phyloP scores from a whole-genome alignment of 176 grass and related monocot species.

The Thinopyrum elongatum region DNA sequence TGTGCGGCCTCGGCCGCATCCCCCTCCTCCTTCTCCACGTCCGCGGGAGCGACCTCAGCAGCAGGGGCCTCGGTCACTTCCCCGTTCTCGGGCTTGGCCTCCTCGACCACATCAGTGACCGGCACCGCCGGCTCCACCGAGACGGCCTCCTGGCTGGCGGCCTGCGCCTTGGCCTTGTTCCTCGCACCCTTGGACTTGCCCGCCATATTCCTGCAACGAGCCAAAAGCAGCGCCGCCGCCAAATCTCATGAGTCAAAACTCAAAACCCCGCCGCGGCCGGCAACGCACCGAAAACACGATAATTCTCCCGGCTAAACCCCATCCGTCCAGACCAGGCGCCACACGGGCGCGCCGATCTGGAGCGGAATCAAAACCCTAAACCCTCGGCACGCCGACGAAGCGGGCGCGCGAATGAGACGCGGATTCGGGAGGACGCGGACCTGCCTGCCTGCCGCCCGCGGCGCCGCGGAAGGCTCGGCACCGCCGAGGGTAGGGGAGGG shows the following conservation, averaged over 20 bases:
- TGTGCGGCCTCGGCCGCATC: slow-evolving; percentile 9
- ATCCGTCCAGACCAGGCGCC: neutral
- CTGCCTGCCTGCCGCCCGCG: slow-evolving; percentile 28
- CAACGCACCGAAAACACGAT: neutral
- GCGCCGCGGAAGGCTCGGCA: slow-evolving; percentile 39
- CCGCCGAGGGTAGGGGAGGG: neutral
- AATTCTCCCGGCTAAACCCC: neutral
- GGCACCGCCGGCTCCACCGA: slow-evolving; percentile 32
- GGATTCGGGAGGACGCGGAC: neutral
- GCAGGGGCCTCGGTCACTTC: slow-evolving; percentile 38
- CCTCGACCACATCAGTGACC: slow-evolving; percentile 9
- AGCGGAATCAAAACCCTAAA: slow-evolving; percentile 52
- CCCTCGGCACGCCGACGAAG: neutral
- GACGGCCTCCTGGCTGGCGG: slow-evolving; percentile 8
- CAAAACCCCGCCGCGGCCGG: neutral
- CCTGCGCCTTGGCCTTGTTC: slow-evolving; percentile 61
- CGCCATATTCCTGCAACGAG: slow-evolving; percentile 61
- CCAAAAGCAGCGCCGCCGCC: neutral
- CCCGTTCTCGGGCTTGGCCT: slow-evolving; percentile 36
- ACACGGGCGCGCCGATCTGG: slow-evolving; percentile 24
- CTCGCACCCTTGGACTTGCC: slow-evolving; percentile 85
- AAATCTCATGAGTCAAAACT: slow-evolving; percentile 26
- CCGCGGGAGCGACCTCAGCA: neutral
- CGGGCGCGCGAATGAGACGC: neutral
- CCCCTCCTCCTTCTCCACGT: slow-evolving; percentile 34